These are phyloP conservation scores for Ploettnerulaceae sp. DNA, from an alignment of 2,329 filamentous ascomycete species.

Conservation along the genomic window DNA sequence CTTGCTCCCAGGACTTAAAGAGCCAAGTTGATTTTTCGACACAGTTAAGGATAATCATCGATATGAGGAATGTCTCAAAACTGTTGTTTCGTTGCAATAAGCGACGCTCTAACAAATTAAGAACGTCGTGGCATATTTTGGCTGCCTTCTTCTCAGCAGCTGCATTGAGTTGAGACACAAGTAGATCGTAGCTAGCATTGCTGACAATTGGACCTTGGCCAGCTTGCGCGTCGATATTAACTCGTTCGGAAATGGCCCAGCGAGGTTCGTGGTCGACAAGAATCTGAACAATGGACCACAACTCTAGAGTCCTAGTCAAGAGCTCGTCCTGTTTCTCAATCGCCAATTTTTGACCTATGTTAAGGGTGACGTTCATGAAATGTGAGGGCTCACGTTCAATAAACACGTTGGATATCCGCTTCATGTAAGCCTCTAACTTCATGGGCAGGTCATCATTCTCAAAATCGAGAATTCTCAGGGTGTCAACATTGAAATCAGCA, in stretches of 20 bases:
- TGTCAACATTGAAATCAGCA: slow-evolving; percentile 32
- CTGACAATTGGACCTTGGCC: slow-evolving; percentile 23
- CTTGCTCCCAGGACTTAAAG: slow-evolving; percentile 63
- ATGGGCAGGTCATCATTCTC: slow-evolving; percentile 55
- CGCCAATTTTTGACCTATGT: slow-evolving; percentile 44
- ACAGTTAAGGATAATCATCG: slow-evolving; percentile 59
- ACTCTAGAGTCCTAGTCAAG: slow-evolving; percentile 53
- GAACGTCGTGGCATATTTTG: slow-evolving; percentile 51
- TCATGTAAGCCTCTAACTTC: slow-evolving; percentile 57
- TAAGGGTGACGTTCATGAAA: slow-evolving; percentile 55
- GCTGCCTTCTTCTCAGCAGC: slow-evolving; percentile 61
- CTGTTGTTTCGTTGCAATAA: slow-evolving; percentile 55
- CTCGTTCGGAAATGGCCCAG: slow-evolving; percentile 42
- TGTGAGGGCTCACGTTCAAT: slow-evolving; percentile 55
- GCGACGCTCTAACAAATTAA: slow-evolving; percentile 56
- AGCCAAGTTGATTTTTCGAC: slow-evolving; percentile 65
- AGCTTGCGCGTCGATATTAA: slow-evolving; percentile 12
- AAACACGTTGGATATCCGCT: slow-evolving; percentile 51
- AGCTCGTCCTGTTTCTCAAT: slow-evolving; percentile 44
- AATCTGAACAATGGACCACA: slow-evolving; percentile 62
- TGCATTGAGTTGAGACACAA: slow-evolving; percentile 60
- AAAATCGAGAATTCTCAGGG: slow-evolving; percentile 53
- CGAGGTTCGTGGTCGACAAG: slow-evolving; percentile 56
- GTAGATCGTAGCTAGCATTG: slow-evolving; percentile 46
- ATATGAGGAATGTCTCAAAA: slow-evolving; percentile 55